Evolutionary conservation across 1,284 basidiomycete species (phyloP), one percentile per base, ranked within the genome.

Genomic region (Fereydounia khargensis): DNA sequence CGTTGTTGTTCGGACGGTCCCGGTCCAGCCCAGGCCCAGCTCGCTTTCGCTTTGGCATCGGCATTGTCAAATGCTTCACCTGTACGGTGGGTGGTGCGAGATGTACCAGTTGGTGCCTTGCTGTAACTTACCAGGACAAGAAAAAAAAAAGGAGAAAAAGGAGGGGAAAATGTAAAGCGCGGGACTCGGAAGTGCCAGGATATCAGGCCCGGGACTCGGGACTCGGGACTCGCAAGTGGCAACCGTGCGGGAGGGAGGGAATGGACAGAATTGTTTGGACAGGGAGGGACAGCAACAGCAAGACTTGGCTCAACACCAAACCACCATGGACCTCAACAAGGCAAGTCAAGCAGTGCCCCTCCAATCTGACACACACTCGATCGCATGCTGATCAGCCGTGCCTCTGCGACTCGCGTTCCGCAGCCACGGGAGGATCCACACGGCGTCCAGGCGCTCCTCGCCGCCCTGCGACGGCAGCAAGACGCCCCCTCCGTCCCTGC

Each of bases 31-130:
- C 58, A 0, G 58, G 53, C 17, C 58, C 58, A 18, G 42, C 32
- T 9, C 58, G 52, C n/a, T 56, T 61, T n/a, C 58, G 42, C 34
- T 61, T 61, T n/a, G 8, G 17, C 9, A 42, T 47, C 1, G 58
- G 58, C 58, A 61, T 61, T 1, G 5, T 45, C 23, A 8, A 5
- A 6, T 4, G 13, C 24, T 4, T 21, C 4, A 27, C 25, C 25
- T 27, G 25, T 28, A 28, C 27, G 27, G n/a, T 9, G 32, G 18
- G 32, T 7, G 18, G 18, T 9, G 32, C 10, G 19, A 36, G 19
- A 18, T 36, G 35, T 6, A 28, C n/a, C 27, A 28, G n/a, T 9
- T 10, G 27, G 27, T 9, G 9, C 27, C n/a, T n/a, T n/a, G n/a
- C n/a, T n/a, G n/a, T 9, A 28, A n/a, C n/a, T n/a, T 35, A 36